Base-by-base conservation (phyloP, 2,329 filamentous ascomycete genomes). In the Hymenotorrendiella dingleyae region DNA sequence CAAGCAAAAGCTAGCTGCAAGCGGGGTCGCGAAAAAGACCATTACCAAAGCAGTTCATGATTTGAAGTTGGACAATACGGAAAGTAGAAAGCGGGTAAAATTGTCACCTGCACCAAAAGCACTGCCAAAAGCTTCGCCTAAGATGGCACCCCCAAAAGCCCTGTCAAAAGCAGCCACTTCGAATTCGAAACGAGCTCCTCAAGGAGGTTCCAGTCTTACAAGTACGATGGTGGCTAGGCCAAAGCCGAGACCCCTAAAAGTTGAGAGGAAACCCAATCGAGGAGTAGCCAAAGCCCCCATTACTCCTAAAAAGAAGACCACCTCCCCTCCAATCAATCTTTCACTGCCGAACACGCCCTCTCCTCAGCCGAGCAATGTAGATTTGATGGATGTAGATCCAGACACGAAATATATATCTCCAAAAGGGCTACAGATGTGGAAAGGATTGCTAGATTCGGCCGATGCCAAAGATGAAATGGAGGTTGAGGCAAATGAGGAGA, bases 391-490 rank as follows among this genome's bases (percentile, higher is more conserved):
- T 47, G 26, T 48, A 7, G 50, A 50, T 34, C 27, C 43, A 6
- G 21, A 29, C 2, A 23, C 34, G 17, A 36, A 40, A 6, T 37
- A 54, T 16, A 44, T 55, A n/a, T 57, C 56, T 11, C 58, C 58
- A 9, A 55, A 47, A 28, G 54, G 51, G 10, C 22, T 49, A 22
- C 49, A 55, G 36, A 52, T 60, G 47, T 55, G 57, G 59, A 47
- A 55, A 26, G 53, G 43, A 12, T 40, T 61, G 11, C 35, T 60
- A 19, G 52, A 54, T 8, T 43, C 50, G 2, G 39, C 34, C 14
- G 43, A 48, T 17, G 40, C 16, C 6, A 42, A 28, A 3, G 45
- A 47, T n/a, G 41, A 32, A 9, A 35, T 22, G 17, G 11, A 40
- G 26, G 4, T 44, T 43, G 20, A 41, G 28, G 6, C 27, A 50